Evolutionary conservation across 805 yeast species (phyloP), one percentile per base, ranked within the genome.

Genomic region (Millerozyma acaciae): DNA sequence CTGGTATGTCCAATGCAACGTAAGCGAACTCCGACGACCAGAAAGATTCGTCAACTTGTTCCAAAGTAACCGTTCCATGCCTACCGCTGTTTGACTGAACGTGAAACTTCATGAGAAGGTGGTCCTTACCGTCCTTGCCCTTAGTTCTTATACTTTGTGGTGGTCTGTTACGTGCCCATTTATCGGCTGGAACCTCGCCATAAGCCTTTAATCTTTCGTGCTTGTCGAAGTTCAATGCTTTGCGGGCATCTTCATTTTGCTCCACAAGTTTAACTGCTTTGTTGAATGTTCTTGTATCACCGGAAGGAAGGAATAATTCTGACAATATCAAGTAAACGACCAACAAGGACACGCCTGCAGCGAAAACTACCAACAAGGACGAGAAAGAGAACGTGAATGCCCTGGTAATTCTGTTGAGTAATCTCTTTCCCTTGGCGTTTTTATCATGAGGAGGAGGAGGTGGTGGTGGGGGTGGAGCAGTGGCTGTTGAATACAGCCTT

Each of bases 161-260:
- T 2, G 96, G 96, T 61, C 96, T 76, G 52, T 84, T 84, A 63
- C 95, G 76, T 6, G 87, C 83, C 90, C 96, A 86, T 48, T 77
- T 77, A 51, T 84, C 90, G 15, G 73, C 68, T 1, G 76, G 59
- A 6, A 68, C 57, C 45, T 84, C 94, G 29, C 96, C 96, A 50
- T 84, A 82, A 0, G 96, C 96, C 52, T 82, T 83, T 33, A 89
- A 64, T 50, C 85, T 74, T 34, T 70, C 74, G 7, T 76, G 78
- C 2, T 68, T 56, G 12, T 64, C 48, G 41, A 80, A 70, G 18
- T 74, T 73, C 23, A 89, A 63, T 19, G 79, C 55, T 42, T 67
- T 61, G 45, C 79, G 79, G 3, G 83, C 80, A 23, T 55, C 57
- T 30, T 70, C 70, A 55, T 82, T 85, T 38, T 80, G 66, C 51